phyloP scores from a whole-genome alignment of 1,139 yeast genomes.

The Saccharomyces hybrid region DNA sequence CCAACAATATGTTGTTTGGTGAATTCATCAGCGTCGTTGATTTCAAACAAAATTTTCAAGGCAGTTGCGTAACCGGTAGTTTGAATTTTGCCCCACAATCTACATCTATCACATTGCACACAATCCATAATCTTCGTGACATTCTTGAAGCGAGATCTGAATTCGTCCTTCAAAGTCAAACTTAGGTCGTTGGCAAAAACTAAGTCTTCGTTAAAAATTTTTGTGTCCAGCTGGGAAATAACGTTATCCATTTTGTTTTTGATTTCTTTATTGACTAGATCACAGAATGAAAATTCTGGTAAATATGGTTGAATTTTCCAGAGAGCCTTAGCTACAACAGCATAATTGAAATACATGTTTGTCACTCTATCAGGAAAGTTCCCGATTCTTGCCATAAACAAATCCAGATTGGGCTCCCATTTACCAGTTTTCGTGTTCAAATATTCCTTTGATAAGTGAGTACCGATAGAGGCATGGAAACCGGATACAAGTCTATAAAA shows the following conservation, averaged over 20 bases:
- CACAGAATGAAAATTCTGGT: conserved; percentile 43
- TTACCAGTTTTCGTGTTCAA: conserved; percentile 64
- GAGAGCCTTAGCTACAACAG: conserved; percentile 74
- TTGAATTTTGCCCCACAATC: conserved; percentile 97
- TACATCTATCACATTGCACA: conserved; percentile 95
- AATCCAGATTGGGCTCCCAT: conserved; percentile 75
- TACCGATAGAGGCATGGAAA: conserved; percentile 91
- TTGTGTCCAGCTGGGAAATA: conserved; percentile 40
- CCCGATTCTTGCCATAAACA: conserved; percentile 88
- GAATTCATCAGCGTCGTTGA: conserved; percentile 37
- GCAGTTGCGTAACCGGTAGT: conserved; percentile 97
- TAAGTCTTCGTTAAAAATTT: conserved; percentile 47
- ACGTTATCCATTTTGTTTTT: conserved; percentile 37
- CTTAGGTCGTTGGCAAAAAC: conserved; percentile 45
- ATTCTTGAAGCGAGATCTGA: conserved; percentile 76
- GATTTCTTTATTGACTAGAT: conserved; percentile 44
- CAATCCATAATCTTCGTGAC: conserved; percentile 95
- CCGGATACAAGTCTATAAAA: conserved; percentile 87
- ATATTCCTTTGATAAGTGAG: conserved; percentile 84
- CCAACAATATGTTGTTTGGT: conserved; percentile 38
- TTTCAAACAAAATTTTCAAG: conserved; percentile 78
- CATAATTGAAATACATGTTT: conserved; percentile 88
- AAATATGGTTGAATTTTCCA: conserved; percentile 51
- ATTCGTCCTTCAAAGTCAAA: conserved; percentile 55
- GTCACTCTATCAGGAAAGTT: conserved; percentile 80